A percentile compares a stretch with the other conserved stretches of the same genome.
These are phyloP conservation scores for Schoenoplectus triqueter DNA, from an alignment of 202 grass and related monocot species.

Conservation along the genomic window DNA sequence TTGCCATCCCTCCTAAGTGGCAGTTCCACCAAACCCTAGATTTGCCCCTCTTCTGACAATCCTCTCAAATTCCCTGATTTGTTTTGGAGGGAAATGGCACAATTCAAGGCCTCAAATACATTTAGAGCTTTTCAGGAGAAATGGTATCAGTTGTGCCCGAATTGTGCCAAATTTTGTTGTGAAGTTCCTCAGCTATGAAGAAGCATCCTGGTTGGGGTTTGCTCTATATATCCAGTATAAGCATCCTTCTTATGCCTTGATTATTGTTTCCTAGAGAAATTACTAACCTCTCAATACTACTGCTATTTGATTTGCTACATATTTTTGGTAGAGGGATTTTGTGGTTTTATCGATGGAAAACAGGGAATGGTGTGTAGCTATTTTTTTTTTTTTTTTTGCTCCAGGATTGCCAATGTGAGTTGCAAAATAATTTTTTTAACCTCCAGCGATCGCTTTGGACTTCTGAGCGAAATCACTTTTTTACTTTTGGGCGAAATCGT, in stretches of 20 bases:
- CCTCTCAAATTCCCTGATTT: too few relatives aligned
- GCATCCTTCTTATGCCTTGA: not conserved
- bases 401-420: too few relatives aligned
- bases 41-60: too few relatives aligned
- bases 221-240: not conserved
- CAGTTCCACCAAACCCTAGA: too few relatives aligned
- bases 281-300: not conserved
- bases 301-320: slow-evolving; percentile 19
- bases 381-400: not conserved
- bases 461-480: too few relatives aligned
- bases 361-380: slow-evolving; percentile 69
- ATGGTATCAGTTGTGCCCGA: slow-evolving; percentile 93
- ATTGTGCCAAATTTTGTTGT: slow-evolving; percentile 96
- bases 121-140: slow-evolving; percentile 98
- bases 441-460: too few relatives aligned
- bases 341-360: slow-evolving; percentile 72
- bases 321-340: slow-evolving; percentile 76
- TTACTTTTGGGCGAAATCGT: too few relatives aligned
- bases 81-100: slow-evolving; percentile 57
- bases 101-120: slow-evolving; percentile 91
- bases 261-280: slow-evolving; percentile 26
- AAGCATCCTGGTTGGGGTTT: slow-evolving; percentile 66
- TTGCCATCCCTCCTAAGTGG: too few relatives aligned
- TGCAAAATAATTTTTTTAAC: too few relatives aligned
- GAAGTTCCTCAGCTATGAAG: slow-evolving; percentile 97